These are phyloP conservation scores for Gynostemma pentaphyllum DNA, from an alignment of 306 rosid species.

Conservation along the genomic window DNA sequence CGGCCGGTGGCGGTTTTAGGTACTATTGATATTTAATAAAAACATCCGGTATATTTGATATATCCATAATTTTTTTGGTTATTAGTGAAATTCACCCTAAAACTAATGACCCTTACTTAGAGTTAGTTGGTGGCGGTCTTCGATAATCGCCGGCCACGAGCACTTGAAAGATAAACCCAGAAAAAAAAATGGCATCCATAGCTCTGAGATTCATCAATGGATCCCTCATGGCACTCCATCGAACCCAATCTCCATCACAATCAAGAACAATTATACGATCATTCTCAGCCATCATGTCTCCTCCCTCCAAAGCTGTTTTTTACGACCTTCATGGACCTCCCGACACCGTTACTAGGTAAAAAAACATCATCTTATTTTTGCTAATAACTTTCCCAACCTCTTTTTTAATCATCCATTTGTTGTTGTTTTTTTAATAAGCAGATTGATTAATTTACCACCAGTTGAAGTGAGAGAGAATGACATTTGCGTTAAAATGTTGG, in stretches of 20 bases:
- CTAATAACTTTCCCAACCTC: background rate
- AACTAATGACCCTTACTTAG: no score
- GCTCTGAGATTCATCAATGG: background rate
- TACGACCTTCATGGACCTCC: conserved; percentile 70
- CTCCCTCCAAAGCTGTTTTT: conserved; percentile 81
- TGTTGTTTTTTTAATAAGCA: no score
- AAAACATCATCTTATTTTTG: background rate
- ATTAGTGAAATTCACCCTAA: no score
- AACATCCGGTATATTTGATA: no score
- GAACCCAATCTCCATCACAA: background rate
- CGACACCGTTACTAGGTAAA: conserved; percentile 49
- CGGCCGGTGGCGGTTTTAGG: no score
- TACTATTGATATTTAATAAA: no score
- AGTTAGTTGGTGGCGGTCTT: no score
- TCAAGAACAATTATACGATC: conserved; percentile 18
- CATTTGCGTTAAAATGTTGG: conserved; percentile 81
- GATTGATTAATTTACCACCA: conserved; percentile 40
- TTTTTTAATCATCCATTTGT: background rate
- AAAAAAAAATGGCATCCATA: background rate
- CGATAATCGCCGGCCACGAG: no score
- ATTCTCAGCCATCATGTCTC: conserved; percentile 51
- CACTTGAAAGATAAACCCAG: background rate
- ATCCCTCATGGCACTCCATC: background rate
- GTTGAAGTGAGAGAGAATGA: conserved; percentile 65
- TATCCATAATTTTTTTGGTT: no score